These are phyloP conservation scores for Polytrichum commune DNA, from an alignment of 225 moss, liverwort and hornwort genomes.

Conservation along the genomic window DNA sequence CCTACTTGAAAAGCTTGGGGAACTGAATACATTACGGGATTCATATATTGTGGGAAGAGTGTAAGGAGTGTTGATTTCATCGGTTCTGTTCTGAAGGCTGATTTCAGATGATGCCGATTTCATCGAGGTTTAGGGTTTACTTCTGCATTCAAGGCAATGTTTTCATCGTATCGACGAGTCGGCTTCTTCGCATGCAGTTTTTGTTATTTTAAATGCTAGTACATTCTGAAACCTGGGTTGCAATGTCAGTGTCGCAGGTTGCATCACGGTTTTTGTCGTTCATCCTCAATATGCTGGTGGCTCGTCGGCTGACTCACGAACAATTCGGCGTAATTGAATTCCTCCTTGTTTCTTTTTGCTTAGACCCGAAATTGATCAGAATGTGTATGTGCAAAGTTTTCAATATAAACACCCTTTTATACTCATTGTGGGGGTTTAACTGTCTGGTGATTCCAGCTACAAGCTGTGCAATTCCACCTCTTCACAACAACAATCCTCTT, in stretches of 20 bases:
- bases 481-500: conserved; percentile 89
- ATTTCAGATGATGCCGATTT: not conserved
- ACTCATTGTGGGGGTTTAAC: not conserved
- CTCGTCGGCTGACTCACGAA: conserved; percentile 77
- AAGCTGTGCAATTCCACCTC: conserved; percentile 91
- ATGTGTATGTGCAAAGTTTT: not conserved
- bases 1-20: not conserved
- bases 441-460: conserved; percentile 45
- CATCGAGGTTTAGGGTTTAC: not conserved
- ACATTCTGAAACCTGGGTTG: conserved; percentile 1
- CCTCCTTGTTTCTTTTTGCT: too few relatives aligned
- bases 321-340: conserved; percentile 61
- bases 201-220: not conserved
- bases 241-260: conserved; percentile 66
- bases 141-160: too few relatives aligned
- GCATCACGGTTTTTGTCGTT: conserved; percentile 67
- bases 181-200: not conserved
- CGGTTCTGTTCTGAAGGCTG: not conserved
- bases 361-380: not conserved
- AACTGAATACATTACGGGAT: not conserved
- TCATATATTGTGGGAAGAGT: too few relatives aligned
- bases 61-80: too few relatives aligned
- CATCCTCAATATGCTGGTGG: conserved; percentile 66
- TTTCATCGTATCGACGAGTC: not conserved
- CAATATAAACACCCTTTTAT: too few relatives aligned